phyloP scores from a whole-genome alignment of 805 yeast genomes.

The Candida manassasensis region DNA sequence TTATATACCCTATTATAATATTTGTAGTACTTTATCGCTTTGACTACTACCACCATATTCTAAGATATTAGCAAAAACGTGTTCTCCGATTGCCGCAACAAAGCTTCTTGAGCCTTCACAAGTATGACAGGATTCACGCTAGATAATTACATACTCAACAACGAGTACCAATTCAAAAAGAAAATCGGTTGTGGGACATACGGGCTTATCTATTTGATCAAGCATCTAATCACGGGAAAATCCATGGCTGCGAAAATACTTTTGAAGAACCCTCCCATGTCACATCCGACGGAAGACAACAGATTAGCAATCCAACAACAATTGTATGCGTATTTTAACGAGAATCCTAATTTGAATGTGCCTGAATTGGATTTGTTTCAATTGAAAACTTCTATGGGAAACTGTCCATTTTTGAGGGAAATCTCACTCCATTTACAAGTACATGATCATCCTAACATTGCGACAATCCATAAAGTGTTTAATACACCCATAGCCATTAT shows the following conservation, averaged over 20 bases:
- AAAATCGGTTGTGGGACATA: constrained; percentile 82
- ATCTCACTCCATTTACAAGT: constrained; percentile 69
- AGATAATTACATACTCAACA: constrained; percentile 16
- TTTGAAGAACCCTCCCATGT: constrained; percentile 41
- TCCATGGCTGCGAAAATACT: constrained; percentile 70
- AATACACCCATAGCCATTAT: constrained; percentile 55
- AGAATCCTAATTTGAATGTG: constrained; percentile 13
- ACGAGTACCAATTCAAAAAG: constrained; percentile 38
- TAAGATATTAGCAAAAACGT: no score
- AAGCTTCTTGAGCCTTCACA: no score
- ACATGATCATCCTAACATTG: constrained; percentile 73
- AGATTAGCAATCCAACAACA: constrained; percentile 25
- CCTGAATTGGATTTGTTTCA: constrained; percentile 22
- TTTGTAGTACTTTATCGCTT: no score
- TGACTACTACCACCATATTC: no score
- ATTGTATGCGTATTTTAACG: constrained; percentile 16
- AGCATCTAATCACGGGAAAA: constrained; percentile 46
- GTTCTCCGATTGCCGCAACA: no score
- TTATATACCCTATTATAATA: no score
- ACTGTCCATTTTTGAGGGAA: constrained; percentile 50
- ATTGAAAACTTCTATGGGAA: constrained; percentile 16
- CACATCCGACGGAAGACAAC: constrained; percentile 14
- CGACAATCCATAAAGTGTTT: constrained; percentile 69
- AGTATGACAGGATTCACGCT: no score
- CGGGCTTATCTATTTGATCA: constrained; percentile 71